Evolutionary conservation across 441 rosid species (phyloP).

Genomic region (Brassica balearica): DNA sequence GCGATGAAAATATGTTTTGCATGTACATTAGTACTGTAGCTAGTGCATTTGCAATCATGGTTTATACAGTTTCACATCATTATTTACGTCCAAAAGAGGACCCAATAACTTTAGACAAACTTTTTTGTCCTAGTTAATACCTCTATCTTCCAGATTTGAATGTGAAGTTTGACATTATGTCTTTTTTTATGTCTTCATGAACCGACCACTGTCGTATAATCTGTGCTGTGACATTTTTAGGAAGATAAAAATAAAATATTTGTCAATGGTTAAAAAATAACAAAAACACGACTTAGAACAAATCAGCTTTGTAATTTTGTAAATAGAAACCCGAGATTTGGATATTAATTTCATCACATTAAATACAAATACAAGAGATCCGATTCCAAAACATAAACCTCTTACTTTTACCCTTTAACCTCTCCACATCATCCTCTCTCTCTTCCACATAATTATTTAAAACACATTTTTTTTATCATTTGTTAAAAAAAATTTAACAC

Average conservation of each 20-base stretch:
- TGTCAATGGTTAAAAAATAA: neutral
- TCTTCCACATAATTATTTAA: too few species aligned
- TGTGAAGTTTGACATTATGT: neutral
- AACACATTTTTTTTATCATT: too few species aligned
- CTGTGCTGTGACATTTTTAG: neutral
- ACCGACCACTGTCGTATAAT: conserved; percentile 16
- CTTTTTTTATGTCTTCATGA: neutral
- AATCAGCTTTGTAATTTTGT: conserved; percentile 2
- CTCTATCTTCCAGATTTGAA: conserved; percentile 12
- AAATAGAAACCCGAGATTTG: conserved; percentile 13
- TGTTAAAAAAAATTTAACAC: too few species aligned
- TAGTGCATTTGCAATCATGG: conserved; percentile 13
- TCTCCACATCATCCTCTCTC: too few species aligned
- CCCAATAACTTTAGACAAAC: neutral
- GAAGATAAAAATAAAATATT: neutral
- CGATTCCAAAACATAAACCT: neutral
- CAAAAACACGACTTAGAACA: neutral
- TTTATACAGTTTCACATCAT: conserved; percentile 9
- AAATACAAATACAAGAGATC: conserved; percentile 21
- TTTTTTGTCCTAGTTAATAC: neutral
- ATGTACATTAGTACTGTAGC: neutral
- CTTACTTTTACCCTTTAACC: too few species aligned
- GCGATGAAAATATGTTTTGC: neutral
- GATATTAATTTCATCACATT: neutral
- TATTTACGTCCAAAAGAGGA: neutral